A percentile compares a stretch with the other conserved stretches of the same genome.
Evolutionary conservation across 1,139 yeast genomes (phyloP).

Genomic region (Nadsonia commutata): DNA sequence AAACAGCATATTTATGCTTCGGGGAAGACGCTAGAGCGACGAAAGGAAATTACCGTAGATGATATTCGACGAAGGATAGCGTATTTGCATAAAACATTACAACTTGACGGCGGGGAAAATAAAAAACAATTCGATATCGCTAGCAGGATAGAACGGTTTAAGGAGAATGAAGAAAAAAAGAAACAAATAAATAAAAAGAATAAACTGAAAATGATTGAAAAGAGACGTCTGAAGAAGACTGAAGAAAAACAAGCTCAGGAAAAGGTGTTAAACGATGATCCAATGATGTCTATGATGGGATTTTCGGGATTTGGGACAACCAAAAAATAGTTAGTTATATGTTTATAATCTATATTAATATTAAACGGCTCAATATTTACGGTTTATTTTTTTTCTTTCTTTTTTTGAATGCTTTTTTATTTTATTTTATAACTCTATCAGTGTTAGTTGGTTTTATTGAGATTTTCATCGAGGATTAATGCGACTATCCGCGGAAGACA

Average conservation of each 20-base stretch:
- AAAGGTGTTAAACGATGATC: no score
- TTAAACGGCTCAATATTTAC: no score
- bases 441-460: no score
- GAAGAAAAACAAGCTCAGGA: conserved; percentile 11
- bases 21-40: conserved; percentile 18
- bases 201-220: conserved; percentile 14
- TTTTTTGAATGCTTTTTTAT: no score
- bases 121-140: conserved; percentile 29
- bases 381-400: no score
- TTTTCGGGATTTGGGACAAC: conserved; percentile 19
- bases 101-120: conserved; percentile 26
- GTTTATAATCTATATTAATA: no score
- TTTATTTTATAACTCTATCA: no score
- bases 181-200: conserved; percentile 13
- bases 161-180: conserved; percentile 29
- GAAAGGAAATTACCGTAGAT: conserved; percentile 22
- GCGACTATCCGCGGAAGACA: no score
- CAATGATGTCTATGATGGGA: conserved; percentile 42
- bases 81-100: conserved; percentile 16
- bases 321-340: no score
- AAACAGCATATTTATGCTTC: conserved; percentile 25
- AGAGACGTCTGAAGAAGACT: conserved; percentile 16
- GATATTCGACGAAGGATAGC: conserved; percentile 24
- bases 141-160: conserved; percentile 32
- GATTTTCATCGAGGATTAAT: no score